Percentiles rank a stretch among this genome's conserved stretches.
phyloP scores from a whole-genome alignment of 345 rosid species.

The Ailanthus altissimus region DNA sequence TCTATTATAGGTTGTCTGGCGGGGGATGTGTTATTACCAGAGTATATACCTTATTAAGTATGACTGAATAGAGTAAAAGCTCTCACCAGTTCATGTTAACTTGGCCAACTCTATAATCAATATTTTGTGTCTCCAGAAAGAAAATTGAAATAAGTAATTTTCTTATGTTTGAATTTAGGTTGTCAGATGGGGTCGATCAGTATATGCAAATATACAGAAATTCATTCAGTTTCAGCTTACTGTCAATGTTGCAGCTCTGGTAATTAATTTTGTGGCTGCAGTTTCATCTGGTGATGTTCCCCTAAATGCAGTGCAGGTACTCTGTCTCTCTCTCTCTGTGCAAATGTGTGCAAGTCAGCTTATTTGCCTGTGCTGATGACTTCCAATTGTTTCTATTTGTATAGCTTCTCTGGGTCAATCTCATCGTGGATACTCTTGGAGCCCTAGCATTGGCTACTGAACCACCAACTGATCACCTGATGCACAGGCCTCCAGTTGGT shows the following conservation, averaged over 20 bases:
- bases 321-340: constrained; percentile 9
- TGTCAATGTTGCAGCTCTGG: constrained; percentile 91
- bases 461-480: constrained; percentile 92
- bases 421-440: constrained; percentile 99
- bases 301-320: constrained; percentile 93
- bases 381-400: constrained; percentile 2
- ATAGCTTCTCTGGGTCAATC: constrained; percentile 98
- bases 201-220: constrained; percentile 97
- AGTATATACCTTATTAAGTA: background rate
- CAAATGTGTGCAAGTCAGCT: background rate
- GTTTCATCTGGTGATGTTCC: constrained; percentile 95
- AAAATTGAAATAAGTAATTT: background rate
- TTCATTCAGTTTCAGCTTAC: constrained; percentile 98
- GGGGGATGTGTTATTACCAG: background rate
- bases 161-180: constrained; percentile 50
- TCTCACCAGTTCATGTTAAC: background rate
- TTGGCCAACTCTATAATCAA: background rate
- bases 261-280: constrained; percentile 94
- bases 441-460: constrained; percentile 98
- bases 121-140: background rate
- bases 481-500: constrained; percentile 93
- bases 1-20: background rate
- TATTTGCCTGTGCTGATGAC: background rate
- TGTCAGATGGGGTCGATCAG: constrained; percentile 98
- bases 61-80: background rate